Percentiles rank a stretch among this genome's conserved stretches.
phyloP scores from a whole-genome alignment of 116 monocot species.

The Papilionanthe hybrid region DNA sequence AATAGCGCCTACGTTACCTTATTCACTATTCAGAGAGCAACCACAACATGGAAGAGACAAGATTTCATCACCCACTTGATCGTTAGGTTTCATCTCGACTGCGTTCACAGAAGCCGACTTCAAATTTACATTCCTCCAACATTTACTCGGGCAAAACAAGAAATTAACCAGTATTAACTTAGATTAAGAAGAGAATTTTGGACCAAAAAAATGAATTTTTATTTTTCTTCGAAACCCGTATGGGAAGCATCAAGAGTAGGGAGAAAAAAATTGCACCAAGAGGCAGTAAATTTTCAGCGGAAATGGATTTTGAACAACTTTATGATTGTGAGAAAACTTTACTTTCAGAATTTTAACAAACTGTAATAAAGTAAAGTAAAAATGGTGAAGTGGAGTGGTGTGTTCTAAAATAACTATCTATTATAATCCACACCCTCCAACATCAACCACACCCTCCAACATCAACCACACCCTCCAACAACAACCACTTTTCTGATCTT shows the following conservation, averaged over 20 bases:
- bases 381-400: too few relatives aligned
- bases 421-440: too few relatives aligned
- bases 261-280: not conserved
- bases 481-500: too few relatives aligned
- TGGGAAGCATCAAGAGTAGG: not conserved
- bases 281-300: not conserved
- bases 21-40: not conserved
- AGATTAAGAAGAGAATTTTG: not conserved
- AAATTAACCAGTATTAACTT: not conserved
- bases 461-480: too few relatives aligned
- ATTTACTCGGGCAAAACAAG: not conserved
- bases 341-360: too few relatives aligned
- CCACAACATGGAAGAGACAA: not conserved
- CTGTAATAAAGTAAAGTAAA: too few relatives aligned
- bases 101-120: constrained; percentile 4
- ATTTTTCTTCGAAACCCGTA: not conserved
- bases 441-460: too few relatives aligned
- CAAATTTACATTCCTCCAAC: not conserved
- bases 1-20: not conserved
- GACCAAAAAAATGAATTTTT: not conserved
- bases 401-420: too few relatives aligned
- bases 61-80: not conserved
- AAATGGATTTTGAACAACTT: too few relatives aligned
- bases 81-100: not conserved
- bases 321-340: too few relatives aligned